Evolutionary conservation across 495 filamentous ascomycete genomes (phyloP).

Genomic region (Aspergillus indologenus): DNA sequence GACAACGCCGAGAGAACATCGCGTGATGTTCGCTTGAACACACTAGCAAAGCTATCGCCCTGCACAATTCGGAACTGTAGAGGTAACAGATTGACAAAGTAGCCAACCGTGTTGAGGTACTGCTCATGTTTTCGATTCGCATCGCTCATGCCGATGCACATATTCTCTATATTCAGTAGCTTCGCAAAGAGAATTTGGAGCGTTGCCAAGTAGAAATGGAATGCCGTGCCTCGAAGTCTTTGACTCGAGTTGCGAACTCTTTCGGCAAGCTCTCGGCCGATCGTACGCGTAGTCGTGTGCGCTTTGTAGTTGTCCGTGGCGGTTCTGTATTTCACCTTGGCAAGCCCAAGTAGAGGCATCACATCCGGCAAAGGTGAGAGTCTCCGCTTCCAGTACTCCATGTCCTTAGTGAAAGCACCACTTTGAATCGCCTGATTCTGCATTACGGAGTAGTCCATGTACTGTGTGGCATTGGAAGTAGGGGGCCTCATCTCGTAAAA

Average conservation of each 20-base stretch:
- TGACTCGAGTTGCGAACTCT: background rate
- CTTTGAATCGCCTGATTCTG: background rate
- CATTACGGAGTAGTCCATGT: slow-evolving; percentile 1
- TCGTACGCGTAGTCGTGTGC: background rate
- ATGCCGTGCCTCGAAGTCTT: slow-evolving; percentile 5
- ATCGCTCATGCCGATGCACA: slow-evolving; percentile 34
- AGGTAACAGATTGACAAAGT: slow-evolving; percentile 44
- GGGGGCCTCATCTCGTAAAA: background rate
- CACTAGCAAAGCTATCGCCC: slow-evolving; percentile 27
- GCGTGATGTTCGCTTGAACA: slow-evolving; percentile 21
- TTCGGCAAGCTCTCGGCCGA: background rate
- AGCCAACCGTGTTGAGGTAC: slow-evolving; percentile 31
- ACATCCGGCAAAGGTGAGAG: background rate
- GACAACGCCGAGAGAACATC: slow-evolving; percentile 17
- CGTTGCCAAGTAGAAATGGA: slow-evolving; percentile 9
- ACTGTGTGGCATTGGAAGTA: background rate
- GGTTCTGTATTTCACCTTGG: background rate
- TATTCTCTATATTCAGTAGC: background rate
- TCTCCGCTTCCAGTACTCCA: slow-evolving; percentile 2
- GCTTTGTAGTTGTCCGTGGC: background rate
- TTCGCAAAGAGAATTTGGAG: background rate
- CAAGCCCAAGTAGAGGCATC: slow-evolving; percentile 3
- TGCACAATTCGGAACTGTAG: slow-evolving; percentile 32
- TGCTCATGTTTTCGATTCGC: slow-evolving; percentile 30
- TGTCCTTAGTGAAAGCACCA: background rate